Conservation (phyloP, 2,329 filamentous ascomycete genomes). For the Hymenotorrendiella dingleyae region DNA sequence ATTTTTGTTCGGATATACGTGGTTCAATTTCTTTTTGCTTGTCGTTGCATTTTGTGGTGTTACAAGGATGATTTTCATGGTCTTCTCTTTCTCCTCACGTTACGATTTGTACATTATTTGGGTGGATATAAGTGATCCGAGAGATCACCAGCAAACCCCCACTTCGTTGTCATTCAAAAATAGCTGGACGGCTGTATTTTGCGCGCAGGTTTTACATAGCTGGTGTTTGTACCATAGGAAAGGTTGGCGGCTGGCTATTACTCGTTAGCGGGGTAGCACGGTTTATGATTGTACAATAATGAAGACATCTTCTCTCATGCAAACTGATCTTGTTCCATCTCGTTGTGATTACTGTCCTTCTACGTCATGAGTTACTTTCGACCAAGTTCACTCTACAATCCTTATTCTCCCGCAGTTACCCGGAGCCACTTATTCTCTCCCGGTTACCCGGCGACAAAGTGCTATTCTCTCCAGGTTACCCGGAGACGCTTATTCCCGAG, state of each 20-base stretch:
- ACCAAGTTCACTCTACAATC: too few relatives aligned
- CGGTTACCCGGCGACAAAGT: too few relatives aligned
- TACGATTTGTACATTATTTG: not conserved
- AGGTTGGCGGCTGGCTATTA: too few relatives aligned
- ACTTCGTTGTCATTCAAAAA: too few relatives aligned
- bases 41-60: constrained; percentile 2
- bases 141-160: too few relatives aligned
- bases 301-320: constrained; percentile 1
- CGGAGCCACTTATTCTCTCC: too few relatives aligned
- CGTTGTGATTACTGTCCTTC: not conserved
- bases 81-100: not conserved
- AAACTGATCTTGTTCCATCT: not conserved
- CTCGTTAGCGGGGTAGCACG: not conserved
- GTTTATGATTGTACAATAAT: not conserved
- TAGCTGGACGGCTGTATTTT: too few relatives aligned
- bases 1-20: not conserved
- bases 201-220: not conserved
- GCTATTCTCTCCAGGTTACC: too few relatives aligned
- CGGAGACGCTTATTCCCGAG: too few relatives aligned
- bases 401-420: too few relatives aligned
- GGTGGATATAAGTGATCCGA: not conserved
- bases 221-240: constrained; percentile 2
- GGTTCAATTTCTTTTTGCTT: not conserved
- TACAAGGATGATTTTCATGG: too few relatives aligned
- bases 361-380: too few relatives aligned